Percentiles rank a stretch among this genome's conserved stretches.
Evolutionary conservation across 2,329 filamentous ascomycete genomes (phyloP).

Genomic region (Fusarium ramigenum): DNA sequence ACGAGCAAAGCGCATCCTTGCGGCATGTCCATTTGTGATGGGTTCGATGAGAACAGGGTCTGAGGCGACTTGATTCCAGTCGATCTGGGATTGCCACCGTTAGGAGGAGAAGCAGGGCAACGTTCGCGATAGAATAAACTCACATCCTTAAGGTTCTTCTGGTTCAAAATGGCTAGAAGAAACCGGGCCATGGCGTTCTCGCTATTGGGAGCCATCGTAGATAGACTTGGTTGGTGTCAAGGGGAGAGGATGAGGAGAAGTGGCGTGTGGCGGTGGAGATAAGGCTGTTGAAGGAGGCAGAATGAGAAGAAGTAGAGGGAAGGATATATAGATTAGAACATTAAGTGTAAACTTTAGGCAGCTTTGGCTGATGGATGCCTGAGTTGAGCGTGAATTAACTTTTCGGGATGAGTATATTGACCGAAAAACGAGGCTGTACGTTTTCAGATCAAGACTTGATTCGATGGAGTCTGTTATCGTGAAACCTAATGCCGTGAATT

Average conservation of each 20-base stretch:
- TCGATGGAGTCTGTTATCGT: constrained; percentile 17
- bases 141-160: constrained; percentile 70
- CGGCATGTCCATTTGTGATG: constrained; percentile 69
- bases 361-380: constrained; percentile 32
- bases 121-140: constrained; percentile 41
- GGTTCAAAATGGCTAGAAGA: constrained; percentile 67
- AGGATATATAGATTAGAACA: constrained; percentile 32
- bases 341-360: constrained; percentile 32
- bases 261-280: constrained; percentile 6
- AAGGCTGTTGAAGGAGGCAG: constrained; percentile 30
- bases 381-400: constrained; percentile 10
- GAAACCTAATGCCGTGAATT: constrained; percentile 18
- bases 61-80: constrained; percentile 66
- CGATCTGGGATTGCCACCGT: constrained; percentile 55
- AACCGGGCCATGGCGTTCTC: constrained; percentile 67
- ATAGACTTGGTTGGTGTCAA: not conserved
- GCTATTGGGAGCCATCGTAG: constrained; percentile 62
- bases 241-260: not conserved
- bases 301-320: constrained; percentile 14
- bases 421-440: constrained; percentile 10
- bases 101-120: constrained; percentile 10
- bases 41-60: constrained; percentile 63
- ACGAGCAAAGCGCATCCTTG: constrained; percentile 67
- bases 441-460: not conserved
- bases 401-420: not conserved